Evolutionary conservation across 1,284 basidiomycete species (phyloP).

Genomic region (Lentinula novae-zelandiae): DNA sequence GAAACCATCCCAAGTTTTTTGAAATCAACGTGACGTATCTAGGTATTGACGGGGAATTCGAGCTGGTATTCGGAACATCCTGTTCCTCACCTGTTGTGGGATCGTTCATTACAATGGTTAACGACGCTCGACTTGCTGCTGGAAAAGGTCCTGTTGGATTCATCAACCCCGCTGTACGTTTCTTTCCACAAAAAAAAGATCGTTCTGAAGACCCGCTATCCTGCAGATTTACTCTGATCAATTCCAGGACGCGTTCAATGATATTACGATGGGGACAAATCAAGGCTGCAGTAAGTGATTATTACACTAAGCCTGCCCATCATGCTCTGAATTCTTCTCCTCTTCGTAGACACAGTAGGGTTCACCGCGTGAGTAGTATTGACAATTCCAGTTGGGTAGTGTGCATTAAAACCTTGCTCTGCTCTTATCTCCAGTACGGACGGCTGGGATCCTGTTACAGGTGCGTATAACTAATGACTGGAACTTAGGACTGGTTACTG

Average conservation of each 20-base stretch:
- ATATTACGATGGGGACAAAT: conserved; percentile 44
- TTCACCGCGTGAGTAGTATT: conserved; percentile 30
- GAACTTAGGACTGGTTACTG: neutral
- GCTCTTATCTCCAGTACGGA: conserved; percentile 20
- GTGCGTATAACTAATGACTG: conserved; percentile 14
- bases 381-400: neutral
- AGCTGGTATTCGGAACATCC: conserved; percentile 33
- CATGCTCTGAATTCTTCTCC: neutral
- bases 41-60: conserved; percentile 33
- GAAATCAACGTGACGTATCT: neutral
- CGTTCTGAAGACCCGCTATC: neutral
- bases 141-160: conserved; percentile 39
- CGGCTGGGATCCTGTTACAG: conserved; percentile 43
- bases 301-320: neutral
- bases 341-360: conserved; percentile 22
- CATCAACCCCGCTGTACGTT: conserved; percentile 34
- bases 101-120: conserved; percentile 41
- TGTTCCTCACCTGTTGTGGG: conserved; percentile 37
- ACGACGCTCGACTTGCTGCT: conserved; percentile 38
- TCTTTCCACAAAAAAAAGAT: neutral
- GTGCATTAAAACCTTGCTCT: neutral
- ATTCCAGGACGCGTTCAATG: conserved; percentile 40
- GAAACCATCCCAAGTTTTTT: neutral
- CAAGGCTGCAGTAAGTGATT: conserved; percentile 35
- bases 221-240: conserved; percentile 35